Evolutionary conservation across 192 early-diverging fungal genomes (phyloP).

Genomic region (Umbelopsis vinacea): DNA sequence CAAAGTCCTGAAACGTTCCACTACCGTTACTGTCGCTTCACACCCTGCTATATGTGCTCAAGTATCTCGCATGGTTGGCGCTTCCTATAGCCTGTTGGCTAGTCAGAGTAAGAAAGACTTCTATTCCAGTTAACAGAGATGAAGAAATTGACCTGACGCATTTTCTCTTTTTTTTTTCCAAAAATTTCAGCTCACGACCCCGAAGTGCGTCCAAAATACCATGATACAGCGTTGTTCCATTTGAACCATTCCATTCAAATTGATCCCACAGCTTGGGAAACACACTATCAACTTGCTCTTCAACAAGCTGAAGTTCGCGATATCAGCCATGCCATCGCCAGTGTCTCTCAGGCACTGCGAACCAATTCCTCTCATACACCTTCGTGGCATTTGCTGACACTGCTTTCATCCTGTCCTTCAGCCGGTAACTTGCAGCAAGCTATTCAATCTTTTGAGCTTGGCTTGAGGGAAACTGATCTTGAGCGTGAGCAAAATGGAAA

Average conservation of each 20-base stretch:
- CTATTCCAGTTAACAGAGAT: not conserved
- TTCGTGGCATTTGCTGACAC: constrained; percentile 77
- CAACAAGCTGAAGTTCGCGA: constrained; percentile 73
- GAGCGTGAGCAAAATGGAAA: constrained; percentile 34
- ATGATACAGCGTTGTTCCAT: constrained; percentile 58
- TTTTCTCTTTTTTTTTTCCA: not conserved
- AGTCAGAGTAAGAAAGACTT: constrained; percentile 39
- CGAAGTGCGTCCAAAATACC: constrained; percentile 63
- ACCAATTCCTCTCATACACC: constrained; percentile 60
- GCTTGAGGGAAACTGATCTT: constrained; percentile 56
- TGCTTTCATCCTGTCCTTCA: constrained; percentile 62
- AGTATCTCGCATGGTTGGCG: constrained; percentile 38
- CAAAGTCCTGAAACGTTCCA: constrained; percentile 18
- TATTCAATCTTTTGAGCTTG: constrained; percentile 66
- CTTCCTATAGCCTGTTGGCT: constrained; percentile 44
- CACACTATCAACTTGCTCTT: constrained; percentile 68
- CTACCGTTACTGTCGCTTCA: not conserved
- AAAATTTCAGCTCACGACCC: constrained; percentile 59
- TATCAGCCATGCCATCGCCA: constrained; percentile 55
- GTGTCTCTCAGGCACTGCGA: constrained; percentile 57
- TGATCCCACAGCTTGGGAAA: constrained; percentile 55
- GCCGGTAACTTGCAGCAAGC: constrained; percentile 70
- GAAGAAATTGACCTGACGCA: not conserved
- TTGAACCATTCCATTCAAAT: constrained; percentile 57
- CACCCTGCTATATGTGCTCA: constrained; percentile 21